These are phyloP conservation scores for Xylaria sp. DNA, from an alignment of 2,329 filamentous ascomycete genomes.

Conservation along the genomic window DNA sequence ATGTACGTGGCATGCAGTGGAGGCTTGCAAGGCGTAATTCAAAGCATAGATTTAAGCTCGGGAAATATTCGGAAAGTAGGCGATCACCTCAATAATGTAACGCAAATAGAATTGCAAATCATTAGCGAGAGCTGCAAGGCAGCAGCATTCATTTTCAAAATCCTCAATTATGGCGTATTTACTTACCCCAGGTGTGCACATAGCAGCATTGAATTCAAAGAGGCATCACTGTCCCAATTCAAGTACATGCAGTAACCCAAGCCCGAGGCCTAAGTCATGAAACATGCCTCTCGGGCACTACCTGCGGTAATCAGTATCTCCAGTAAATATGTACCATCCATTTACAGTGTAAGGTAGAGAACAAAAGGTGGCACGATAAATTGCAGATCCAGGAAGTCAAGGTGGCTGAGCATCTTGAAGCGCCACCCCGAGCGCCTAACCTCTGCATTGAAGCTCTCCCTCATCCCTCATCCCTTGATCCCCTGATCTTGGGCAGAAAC, in stretches of 20 bases:
- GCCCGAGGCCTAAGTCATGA: background rate
- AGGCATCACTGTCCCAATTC: background rate
- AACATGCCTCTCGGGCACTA: background rate
- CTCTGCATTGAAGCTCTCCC: background rate
- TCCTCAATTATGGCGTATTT: no score
- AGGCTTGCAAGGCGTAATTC: background rate
- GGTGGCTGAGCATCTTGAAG: slow-evolving; percentile 33
- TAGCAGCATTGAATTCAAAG: background rate
- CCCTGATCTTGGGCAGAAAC: no score
- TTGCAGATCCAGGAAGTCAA: slow-evolving; percentile 11
- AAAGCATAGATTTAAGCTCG: background rate
- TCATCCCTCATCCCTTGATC: no score
- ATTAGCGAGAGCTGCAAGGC: background rate
- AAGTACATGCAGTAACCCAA: background rate
- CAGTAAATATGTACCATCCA: background rate
- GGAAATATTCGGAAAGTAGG: background rate
- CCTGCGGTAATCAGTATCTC: background rate
- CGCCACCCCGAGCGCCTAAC: background rate
- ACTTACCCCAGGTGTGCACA: no score
- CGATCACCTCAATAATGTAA: background rate
- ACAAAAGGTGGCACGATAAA: background rate
- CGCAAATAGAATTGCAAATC: background rate
- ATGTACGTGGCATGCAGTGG: slow-evolving; percentile 29
- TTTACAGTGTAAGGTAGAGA: background rate
- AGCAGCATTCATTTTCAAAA: background rate